A percentile compares a stretch with the other conserved stretches of the same genome.
Evolutionary conservation across 805 yeast species (phyloP).

Genomic region (Ogataea chonburiensis): DNA sequence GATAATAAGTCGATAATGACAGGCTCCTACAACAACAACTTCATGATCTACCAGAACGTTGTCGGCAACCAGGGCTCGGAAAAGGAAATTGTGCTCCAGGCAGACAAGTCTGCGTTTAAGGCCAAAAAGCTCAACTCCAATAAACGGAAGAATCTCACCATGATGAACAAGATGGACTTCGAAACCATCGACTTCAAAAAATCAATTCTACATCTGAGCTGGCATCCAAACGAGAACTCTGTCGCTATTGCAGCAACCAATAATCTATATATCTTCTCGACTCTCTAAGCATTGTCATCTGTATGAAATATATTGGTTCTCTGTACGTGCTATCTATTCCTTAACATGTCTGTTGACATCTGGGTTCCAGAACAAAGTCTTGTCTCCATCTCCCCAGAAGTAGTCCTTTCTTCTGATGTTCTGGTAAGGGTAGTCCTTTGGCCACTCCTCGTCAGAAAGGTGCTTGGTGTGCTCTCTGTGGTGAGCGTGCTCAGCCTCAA

Average conservation of each 20-base stretch:
- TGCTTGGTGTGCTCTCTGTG: constrained; percentile 79
- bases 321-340: constrained; percentile 13
- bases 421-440: constrained; percentile 85
- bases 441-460: constrained; percentile 89
- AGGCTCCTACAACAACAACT: constrained; percentile 95
- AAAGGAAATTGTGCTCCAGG: constrained; percentile 82
- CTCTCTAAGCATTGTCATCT: constrained; percentile 42
- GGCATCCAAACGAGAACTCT: constrained; percentile 97
- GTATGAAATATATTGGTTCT: constrained; percentile 16
- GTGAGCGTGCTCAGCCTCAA: constrained; percentile 85
- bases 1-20: constrained; percentile 92
- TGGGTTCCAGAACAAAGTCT: constrained; percentile 95
- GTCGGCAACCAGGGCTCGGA: constrained; percentile 37
- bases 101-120: constrained; percentile 96
- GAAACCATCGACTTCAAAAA: constrained; percentile 90
- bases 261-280: constrained; percentile 82
- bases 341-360: constrained; percentile 83
- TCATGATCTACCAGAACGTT: constrained; percentile 92
- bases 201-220: constrained; percentile 89
- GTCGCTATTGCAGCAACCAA: constrained; percentile 99
- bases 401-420: constrained; percentile 83
- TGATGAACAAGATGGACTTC: constrained; percentile 65
- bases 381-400: constrained; percentile 99
- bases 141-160: constrained; percentile 34
- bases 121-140: constrained; percentile 61